Evolutionary conservation across 805 yeast species (phyloP), one percentile per base, ranked within the genome.

Genomic region (Millerozyma miso): DNA sequence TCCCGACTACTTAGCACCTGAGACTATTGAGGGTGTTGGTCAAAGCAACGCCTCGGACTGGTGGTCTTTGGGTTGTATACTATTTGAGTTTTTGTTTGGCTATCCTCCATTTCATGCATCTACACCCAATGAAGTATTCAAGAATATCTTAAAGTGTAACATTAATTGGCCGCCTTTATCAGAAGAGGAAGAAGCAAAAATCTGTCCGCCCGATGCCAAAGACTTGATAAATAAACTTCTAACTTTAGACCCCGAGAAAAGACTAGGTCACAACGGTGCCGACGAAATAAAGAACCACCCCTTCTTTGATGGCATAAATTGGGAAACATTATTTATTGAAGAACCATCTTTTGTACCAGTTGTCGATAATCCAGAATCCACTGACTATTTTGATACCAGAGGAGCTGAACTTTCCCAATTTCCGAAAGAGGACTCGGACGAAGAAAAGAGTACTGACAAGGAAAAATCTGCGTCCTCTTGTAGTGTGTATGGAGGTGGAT

Each of bases 1-100:
- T 0, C 99, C 99, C 0, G 99, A 93, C 60, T 93, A 93, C 62
- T 74, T 95, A 33, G 95, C 99, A 0, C 99, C 99, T 0, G 99
- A 93, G 59, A 90, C 97, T 0, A 88, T 93, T 47, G 71, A 76
- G 34, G 98, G 97, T 33, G 71, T 75, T 1, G 84, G 86, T 0
- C 97, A 91, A 59, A 86, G 82, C 47, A 89, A 81, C 49, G 77
- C 82, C 48, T 81, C 91, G n/a, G 97, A 90, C 66, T 90, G 99
- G 99, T 93, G 99, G 99, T 88, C 98, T 2, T 78, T 91, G 29
- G 99, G 99, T 0, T 91, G 98, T 62, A 88, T 93, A 10, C 64
- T 91, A 43, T 93, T 91, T 69, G 99, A 93, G 63, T 84, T 93
- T 57, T 58, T 88, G 33, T 86, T 84, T 60, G 99, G 99, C 0